These are phyloP conservation scores for Barnettozyma salicaria DNA, from an alignment of 805 yeast genomes.

Conservation along the genomic window DNA sequence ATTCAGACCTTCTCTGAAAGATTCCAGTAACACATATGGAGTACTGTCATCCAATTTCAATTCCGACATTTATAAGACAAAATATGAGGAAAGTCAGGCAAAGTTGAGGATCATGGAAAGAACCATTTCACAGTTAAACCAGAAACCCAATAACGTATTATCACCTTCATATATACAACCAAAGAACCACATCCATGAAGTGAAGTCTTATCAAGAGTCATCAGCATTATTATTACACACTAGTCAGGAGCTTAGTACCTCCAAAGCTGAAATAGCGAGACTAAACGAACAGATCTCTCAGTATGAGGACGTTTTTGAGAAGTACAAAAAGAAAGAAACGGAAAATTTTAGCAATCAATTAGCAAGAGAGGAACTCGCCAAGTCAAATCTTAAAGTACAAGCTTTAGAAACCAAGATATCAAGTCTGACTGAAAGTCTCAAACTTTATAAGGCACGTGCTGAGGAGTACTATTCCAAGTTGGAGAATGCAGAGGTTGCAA, in stretches of 20 bases:
- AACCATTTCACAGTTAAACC: slow-evolving; percentile 22
- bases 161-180: not conserved
- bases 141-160: not conserved
- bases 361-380: slow-evolving; percentile 35
- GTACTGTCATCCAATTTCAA: slow-evolving; percentile 21
- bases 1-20: slow-evolving; percentile 22
- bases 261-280: slow-evolving; percentile 37
- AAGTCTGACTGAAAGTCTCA: slow-evolving; percentile 49
- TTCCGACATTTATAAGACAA: slow-evolving; percentile 32
- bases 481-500: slow-evolving; percentile 73
- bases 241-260: slow-evolving; percentile 36
- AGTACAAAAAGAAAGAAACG: slow-evolving; percentile 13
- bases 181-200: slow-evolving; percentile 26
- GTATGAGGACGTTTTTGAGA: slow-evolving; percentile 25
- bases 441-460: slow-evolving; percentile 62
- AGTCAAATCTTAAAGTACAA: slow-evolving; percentile 50
- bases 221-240: slow-evolving; percentile 39
- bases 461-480: slow-evolving; percentile 68
- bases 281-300: slow-evolving; percentile 37
- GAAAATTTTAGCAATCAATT: slow-evolving; percentile 21
- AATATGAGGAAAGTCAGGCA: slow-evolving; percentile 42
- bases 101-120: slow-evolving; percentile 37
- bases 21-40: slow-evolving; percentile 19
- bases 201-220: slow-evolving; percentile 44
- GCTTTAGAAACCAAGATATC: slow-evolving; percentile 48